Conservation (phyloP, 2,329 filamentous ascomycete species). For the Xylariaceae sp. region DNA sequence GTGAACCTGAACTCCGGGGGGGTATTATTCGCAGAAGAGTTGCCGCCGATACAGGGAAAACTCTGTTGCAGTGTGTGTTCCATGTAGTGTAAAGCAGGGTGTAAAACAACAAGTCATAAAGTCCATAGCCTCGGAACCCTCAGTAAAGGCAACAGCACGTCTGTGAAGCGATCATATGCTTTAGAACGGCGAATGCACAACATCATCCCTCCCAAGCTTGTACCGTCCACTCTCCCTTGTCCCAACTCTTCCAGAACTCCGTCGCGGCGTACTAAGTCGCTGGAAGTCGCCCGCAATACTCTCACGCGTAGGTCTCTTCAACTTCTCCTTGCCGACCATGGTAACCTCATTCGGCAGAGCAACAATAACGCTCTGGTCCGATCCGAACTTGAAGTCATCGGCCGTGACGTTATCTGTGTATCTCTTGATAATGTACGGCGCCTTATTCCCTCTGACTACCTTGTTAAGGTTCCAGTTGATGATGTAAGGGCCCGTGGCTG, state of each 20-base stretch:
- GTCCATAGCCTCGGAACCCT: not conserved
- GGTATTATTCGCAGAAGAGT: too few species aligned
- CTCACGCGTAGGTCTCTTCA: conserved; percentile 86
- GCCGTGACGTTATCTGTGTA: conserved; percentile 95
- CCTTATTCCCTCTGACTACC: conserved; percentile 73
- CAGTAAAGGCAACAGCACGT: not conserved
- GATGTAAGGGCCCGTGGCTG: conserved; percentile 93
- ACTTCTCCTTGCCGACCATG: conserved; percentile 83
- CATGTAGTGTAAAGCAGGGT: too few species aligned
- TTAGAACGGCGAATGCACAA: conserved; percentile 69
- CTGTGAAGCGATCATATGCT: too few species aligned
- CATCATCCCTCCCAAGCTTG: conserved; percentile 74
- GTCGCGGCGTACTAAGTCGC: conserved; percentile 45
- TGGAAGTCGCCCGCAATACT: conserved; percentile 70
- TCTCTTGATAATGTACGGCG: conserved; percentile 93
- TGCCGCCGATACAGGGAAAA: too few species aligned
- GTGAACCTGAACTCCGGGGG: too few species aligned
- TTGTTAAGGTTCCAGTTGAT: conserved; percentile 96
- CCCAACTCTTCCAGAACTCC: conserved; percentile 49
- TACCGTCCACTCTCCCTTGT: conserved; percentile 57
- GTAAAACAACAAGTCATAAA: not conserved
- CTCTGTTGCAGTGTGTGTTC: too few species aligned
- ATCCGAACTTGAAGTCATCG: conserved; percentile 96
- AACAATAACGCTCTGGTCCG: conserved; percentile 96
- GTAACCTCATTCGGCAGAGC: conserved; percentile 96